phyloP scores from a whole-genome alignment of 129 eudicot species.

The Gnaphalium uliginosum region DNA sequence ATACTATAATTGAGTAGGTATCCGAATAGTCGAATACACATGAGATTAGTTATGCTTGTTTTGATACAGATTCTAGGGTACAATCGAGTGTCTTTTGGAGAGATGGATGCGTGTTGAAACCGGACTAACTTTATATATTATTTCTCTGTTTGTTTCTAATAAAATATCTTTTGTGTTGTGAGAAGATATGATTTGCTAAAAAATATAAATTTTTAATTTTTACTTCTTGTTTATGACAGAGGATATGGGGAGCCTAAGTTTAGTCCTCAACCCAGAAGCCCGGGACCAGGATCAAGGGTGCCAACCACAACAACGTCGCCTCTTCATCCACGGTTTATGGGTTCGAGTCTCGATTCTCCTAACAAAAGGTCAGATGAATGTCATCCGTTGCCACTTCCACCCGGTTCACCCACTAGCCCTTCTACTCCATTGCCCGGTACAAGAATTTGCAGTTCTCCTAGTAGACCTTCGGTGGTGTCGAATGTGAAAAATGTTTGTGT shows the following conservation, averaged over 20 bases:
- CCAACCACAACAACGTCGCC: slow-evolving; percentile 61
- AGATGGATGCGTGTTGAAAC: neutral
- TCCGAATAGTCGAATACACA: neutral
- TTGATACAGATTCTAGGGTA: neutral
- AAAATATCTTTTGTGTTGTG: neutral
- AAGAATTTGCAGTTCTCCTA: slow-evolving; percentile 36
- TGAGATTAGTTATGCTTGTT: neutral
- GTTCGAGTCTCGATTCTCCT: slow-evolving; percentile 63
- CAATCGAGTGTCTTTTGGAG: neutral
- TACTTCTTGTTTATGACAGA: slow-evolving; percentile 32
- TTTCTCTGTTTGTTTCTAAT: neutral
- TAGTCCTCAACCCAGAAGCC: slow-evolving; percentile 61
- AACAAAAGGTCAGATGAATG: slow-evolving; percentile 54
- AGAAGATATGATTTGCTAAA: neutral
- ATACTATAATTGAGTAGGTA: neutral
- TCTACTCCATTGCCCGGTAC: slow-evolving; percentile 32
- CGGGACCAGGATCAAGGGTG: slow-evolving; percentile 66
- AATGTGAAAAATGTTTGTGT: slow-evolving; percentile 45
- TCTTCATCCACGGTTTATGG: slow-evolving; percentile 59
- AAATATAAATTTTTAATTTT: neutral
- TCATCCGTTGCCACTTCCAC: slow-evolving; percentile 81
- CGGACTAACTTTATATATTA: neutral
- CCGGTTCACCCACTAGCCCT: slow-evolving; percentile 34
- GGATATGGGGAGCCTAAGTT: slow-evolving; percentile 45
- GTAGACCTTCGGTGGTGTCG: slow-evolving; percentile 52